Evolutionary conservation across 139 green algal genomes (phyloP), one percentile per base, ranked within the genome.

Genomic region (Chlamydomonas sphaeroides): DNA sequence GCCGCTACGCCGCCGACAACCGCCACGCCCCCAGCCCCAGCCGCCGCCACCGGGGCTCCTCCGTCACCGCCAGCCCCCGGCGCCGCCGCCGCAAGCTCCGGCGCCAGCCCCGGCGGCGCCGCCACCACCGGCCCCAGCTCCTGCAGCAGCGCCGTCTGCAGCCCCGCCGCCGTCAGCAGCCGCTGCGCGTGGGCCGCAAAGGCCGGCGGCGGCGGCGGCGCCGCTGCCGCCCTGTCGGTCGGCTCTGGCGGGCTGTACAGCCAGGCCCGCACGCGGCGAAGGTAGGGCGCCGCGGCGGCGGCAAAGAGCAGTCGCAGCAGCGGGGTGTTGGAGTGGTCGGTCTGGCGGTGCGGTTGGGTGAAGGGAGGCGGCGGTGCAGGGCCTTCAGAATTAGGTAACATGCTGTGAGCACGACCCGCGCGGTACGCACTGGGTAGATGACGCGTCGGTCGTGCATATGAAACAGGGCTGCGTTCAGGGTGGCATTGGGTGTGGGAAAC

Each of bases 181-280:
- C 59, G 74, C 30, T 80, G 59, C 39, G 71, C 30, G 28, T 38
- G 39, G 10, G 41, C 39, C 14, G 59, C 42, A 30, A 80, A 80
- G 30, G n/a, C 30, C 3, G 74, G 74, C 15, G 59, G 2, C 74
- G 59, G 21, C 39, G 74, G 74, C 17, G 74, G 74, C 0, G 38
- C 56, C 1, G 68, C 25, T 30, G 42, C 68, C 18, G 18, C 48
- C 30, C 28, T 42, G 68, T n/a, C 42, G 42, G 1, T 30, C 30
- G 74, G 59, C 28, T 70, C 74, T n/a, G n/a, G n/a, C n/a, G n/a
- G n/a, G n/a, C n/a, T n/a, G 57, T 71, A 80, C 74, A 80, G 28
- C 74, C 74, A 80, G 14, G 59, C 74, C 30, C 74, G 28, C 57
- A 80, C 42, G 17, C 74, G 59, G 33, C 74, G 74, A 2, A 80